Conservation (phyloP, 108 stramenopile genomes). For the Nitzschia inconspicua region DNA sequence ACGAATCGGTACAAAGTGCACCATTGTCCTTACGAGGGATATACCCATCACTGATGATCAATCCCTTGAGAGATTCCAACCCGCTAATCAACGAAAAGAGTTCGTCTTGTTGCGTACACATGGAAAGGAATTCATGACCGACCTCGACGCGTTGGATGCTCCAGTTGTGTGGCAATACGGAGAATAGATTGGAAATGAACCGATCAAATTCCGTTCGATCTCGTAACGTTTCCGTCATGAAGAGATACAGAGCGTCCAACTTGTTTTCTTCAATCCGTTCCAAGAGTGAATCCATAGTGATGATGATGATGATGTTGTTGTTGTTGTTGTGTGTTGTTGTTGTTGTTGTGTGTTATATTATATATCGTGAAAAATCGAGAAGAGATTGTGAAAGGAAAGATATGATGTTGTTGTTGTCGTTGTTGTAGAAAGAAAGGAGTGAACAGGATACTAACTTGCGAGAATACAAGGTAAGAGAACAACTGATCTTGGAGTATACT, state of each 20-base stretch:
- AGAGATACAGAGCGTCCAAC: slow-evolving; percentile 38
- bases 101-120: slow-evolving; percentile 16
- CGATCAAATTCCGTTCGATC: slow-evolving; percentile 24
- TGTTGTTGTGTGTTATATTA: background rate
- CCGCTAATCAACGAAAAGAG: slow-evolving; percentile 18
- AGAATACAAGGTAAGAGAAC: too few species aligned
- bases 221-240: slow-evolving; percentile 35
- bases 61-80: slow-evolving; percentile 23
- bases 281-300: slow-evolving; percentile 22
- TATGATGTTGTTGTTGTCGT: too few species aligned
- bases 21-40: slow-evolving; percentile 35
- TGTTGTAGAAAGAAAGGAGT: too few species aligned
- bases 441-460: too few species aligned
- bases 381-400: too few species aligned
- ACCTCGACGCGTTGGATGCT: slow-evolving; percentile 40
- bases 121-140: slow-evolving; percentile 34
- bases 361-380: too few species aligned
- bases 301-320: too few species aligned
- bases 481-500: too few species aligned
- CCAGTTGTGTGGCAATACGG: slow-evolving; percentile 34
- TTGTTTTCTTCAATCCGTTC: slow-evolving; percentile 37
- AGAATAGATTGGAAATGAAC: slow-evolving; percentile 17
- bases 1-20: slow-evolving; percentile 9
- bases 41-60: slow-evolving; percentile 40
- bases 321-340: too few species aligned